Conservation (phyloP, 257 asterid species). For the Rauvolfia tetraphylla region DNA sequence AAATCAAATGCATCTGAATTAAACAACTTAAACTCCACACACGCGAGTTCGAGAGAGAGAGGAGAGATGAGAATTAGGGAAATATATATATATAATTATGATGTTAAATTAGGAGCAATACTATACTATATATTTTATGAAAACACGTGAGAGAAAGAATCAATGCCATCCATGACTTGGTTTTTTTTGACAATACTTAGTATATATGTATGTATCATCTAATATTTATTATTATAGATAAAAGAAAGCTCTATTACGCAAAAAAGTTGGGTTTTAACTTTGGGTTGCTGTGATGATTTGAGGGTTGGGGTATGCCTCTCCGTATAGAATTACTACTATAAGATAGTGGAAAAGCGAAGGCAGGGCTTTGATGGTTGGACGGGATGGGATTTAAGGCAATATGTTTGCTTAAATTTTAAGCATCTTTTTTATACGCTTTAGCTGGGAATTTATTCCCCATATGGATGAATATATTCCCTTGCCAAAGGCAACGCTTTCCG, state of each 20-base stretch:
- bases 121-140: too few relatives aligned
- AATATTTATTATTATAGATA: too few relatives aligned
- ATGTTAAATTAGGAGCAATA: too few relatives aligned
- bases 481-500: background rate
- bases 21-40: too few relatives aligned
- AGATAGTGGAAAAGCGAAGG: background rate
- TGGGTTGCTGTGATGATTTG: background rate
- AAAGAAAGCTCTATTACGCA: too few relatives aligned
- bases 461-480: slow-evolving; percentile 5
- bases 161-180: background rate
- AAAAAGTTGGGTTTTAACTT: background rate
- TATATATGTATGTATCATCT: too few relatives aligned
- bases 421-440: slow-evolving; percentile 6
- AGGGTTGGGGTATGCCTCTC: too few relatives aligned
- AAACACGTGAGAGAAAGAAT: background rate
- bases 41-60: too few relatives aligned
- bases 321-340: background rate
- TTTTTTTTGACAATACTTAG: too few relatives aligned
- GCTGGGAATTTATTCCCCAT: slow-evolving; percentile 6
- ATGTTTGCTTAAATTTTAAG: slow-evolving; percentile 3
- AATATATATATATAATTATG: too few relatives aligned
- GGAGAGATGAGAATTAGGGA: too few relatives aligned
- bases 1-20: too few relatives aligned
- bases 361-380: background rate
- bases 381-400: background rate